Evolutionary conservation across 1,139 yeast species (phyloP).

Genomic region (Suhomyces terraborum): DNA sequence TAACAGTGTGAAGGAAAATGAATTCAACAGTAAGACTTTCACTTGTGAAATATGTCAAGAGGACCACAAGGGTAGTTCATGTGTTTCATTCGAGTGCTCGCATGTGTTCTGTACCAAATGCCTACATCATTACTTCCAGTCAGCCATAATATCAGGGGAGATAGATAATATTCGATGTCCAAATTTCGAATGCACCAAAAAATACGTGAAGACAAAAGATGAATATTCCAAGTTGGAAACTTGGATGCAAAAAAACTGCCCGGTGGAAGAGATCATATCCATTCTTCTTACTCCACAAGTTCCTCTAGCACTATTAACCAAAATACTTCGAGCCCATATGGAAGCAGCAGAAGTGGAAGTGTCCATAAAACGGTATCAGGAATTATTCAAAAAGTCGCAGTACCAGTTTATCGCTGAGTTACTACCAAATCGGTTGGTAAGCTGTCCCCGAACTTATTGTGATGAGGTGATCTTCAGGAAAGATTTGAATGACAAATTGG

Average conservation of each 20-base stretch:
- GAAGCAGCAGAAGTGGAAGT: slow-evolving; percentile 22
- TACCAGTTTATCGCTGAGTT: slow-evolving; percentile 48
- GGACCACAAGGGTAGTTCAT: slow-evolving; percentile 48
- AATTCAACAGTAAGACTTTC: slow-evolving; percentile 44
- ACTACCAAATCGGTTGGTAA: slow-evolving; percentile 52
- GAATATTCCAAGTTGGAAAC: slow-evolving; percentile 27
- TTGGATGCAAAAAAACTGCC: slow-evolving; percentile 20
- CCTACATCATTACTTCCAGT: slow-evolving; percentile 46
- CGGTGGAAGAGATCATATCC: slow-evolving; percentile 15
- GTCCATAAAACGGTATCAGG: slow-evolving; percentile 37
- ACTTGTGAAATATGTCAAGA: slow-evolving; percentile 63
- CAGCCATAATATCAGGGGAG: slow-evolving; percentile 52
- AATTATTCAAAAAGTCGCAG: slow-evolving; percentile 39
- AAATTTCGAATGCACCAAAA: slow-evolving; percentile 47
- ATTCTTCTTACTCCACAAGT: slow-evolving; percentile 42
- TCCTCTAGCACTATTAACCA: slow-evolving; percentile 30
- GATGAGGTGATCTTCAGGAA: slow-evolving; percentile 47
- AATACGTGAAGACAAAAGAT: slow-evolving; percentile 21
- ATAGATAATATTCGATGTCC: slow-evolving; percentile 63
- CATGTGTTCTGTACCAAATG: slow-evolving; percentile 61
- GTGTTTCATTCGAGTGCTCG: slow-evolving; percentile 48
- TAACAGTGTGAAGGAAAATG: slow-evolving; percentile 22
- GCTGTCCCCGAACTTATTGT: slow-evolving; percentile 54
- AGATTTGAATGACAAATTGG: slow-evolving; percentile 52
- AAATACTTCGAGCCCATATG: slow-evolving; percentile 25